Evolutionary conservation across 2,329 filamentous ascomycete species (phyloP), one percentile per base, ranked within the genome.

Genomic region (Phyllosticta citribraziliensis): DNA sequence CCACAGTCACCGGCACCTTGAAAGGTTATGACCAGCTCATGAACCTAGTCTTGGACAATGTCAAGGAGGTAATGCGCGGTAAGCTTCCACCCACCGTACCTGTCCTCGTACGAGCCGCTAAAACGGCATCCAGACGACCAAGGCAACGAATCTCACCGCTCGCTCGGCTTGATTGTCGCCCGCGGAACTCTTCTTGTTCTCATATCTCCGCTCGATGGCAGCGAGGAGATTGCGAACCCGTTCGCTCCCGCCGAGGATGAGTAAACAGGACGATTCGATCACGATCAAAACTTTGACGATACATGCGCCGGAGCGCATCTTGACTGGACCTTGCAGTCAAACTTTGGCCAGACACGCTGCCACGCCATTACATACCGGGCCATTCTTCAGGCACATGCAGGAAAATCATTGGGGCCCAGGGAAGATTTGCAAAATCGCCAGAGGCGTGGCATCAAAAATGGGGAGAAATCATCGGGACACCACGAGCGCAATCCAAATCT

Each of bases 1-100:
- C 55, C 52, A 53, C 70, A 96, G 93, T 96, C 61, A 87, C 86
- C 57, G 94, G 94, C 58, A 90, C 85, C 1, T 80, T 99, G 52
- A 97, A 97, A 76, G 94, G 94, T 64, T 97, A 92, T 74, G 94
- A 99, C 73, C 92, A 94, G 69, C 82, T 99, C 63, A 97, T 97
- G 92, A 99, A 99, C 74, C 81, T 99, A 64, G 94, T 99, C 25
- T 80, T 99, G 61, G 94, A 97, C 70, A 89, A 97, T 67, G 93
- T 96, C 58, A 86, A 94, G 73, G 94, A 99, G 74, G 83, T 88
- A 55, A 86, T 97, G 76, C 84, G 88, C 80, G 93, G 93, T 96
- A 78, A 64, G 81, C 69, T 20, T 20, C 27, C 20, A 33, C 33
- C 33, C 33, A 17, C 33, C 33, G 11, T 14, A 17, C 10, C 27